Percentiles rank a stretch among this genome's conserved stretches.
phyloP scores from a whole-genome alignment of 2,329 filamentous ascomycete genomes.

The Talaromyces sp. region DNA sequence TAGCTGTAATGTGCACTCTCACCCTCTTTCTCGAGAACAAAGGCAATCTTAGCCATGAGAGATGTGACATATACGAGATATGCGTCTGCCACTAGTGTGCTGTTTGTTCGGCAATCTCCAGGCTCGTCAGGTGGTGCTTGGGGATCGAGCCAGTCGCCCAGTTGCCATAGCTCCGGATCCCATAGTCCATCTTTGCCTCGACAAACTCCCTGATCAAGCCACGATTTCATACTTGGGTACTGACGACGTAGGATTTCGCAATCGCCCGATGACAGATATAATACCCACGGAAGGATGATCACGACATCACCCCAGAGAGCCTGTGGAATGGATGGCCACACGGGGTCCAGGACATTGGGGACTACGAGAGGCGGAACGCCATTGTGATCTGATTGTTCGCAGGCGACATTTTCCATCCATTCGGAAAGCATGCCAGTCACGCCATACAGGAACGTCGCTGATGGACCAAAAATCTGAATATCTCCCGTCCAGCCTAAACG shows the following conservation, averaged over 20 bases:
- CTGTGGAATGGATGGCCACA: slow-evolving; percentile 22
- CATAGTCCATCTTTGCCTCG: slow-evolving; percentile 28
- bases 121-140: slow-evolving; percentile 35
- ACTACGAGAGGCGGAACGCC: neutral
- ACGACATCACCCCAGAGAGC: slow-evolving; percentile 42
- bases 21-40: slow-evolving; percentile 11
- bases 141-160: slow-evolving; percentile 45
- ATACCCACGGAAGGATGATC: slow-evolving; percentile 35
- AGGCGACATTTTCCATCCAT: neutral
- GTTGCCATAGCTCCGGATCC: slow-evolving; percentile 34
- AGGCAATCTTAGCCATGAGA: slow-evolving; percentile 29
- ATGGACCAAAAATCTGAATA: slow-evolving; percentile 50
- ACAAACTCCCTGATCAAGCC: neutral
- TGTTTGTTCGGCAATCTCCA: slow-evolving; percentile 32
- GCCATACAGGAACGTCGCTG: slow-evolving; percentile 53
- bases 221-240: neutral
- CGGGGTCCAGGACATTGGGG: slow-evolving; percentile 29
- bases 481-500: slow-evolving; percentile 56
- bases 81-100: slow-evolving; percentile 38
- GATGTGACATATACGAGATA: slow-evolving; percentile 38
- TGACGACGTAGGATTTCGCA: neutral
- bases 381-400: neutral
- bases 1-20: neutral
- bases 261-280: slow-evolving; percentile 29
- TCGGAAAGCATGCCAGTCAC: neutral